Evolutionary conservation across 495 filamentous ascomycete genomes (phyloP).

Genomic region (Durotheca rogersii): DNA sequence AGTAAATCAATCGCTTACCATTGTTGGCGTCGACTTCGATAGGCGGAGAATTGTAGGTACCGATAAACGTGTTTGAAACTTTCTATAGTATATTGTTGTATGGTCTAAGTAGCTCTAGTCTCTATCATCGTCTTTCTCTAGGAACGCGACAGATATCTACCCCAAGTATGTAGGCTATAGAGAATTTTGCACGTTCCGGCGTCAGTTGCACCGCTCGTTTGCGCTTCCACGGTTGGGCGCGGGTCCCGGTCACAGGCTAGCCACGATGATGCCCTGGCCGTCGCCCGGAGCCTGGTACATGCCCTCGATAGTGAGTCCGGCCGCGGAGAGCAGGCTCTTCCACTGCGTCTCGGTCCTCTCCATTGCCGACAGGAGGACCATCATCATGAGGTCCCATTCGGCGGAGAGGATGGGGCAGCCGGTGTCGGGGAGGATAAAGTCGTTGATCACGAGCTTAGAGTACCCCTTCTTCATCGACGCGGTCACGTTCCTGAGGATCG

Average conservation of each 20-base stretch:
- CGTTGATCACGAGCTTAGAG: constrained; percentile 52
- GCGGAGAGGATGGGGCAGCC: constrained; percentile 38
- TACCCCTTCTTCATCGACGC: constrained; percentile 50
- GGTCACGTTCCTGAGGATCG: constrained; percentile 47
- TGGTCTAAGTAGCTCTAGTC: too few species aligned
- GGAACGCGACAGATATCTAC: too few species aligned
- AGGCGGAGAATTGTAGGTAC: too few species aligned
- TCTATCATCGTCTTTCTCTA: too few species aligned
- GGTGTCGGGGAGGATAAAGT: constrained; percentile 50
- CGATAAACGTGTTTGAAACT: too few species aligned
- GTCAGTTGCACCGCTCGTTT: too few species aligned
- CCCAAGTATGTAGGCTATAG: too few species aligned
- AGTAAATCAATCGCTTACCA: too few species aligned
- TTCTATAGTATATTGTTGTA: too few species aligned
- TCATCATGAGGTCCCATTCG: constrained; percentile 42
- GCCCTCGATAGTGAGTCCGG: constrained; percentile 40
- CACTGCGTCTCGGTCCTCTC: constrained; percentile 40
- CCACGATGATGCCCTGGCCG: constrained; percentile 19
- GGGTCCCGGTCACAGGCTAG: constrained; percentile 1
- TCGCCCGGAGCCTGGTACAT: constrained; percentile 17
- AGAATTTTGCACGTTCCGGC: too few species aligned
- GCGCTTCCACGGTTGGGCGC: too few species aligned
- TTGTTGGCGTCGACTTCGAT: too few species aligned
- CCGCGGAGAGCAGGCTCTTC: constrained; percentile 30
- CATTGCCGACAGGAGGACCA: constrained; percentile 30